phyloP scores from a whole-genome alignment of 306 rosid genomes.

The Cicer arietinum region DNA sequence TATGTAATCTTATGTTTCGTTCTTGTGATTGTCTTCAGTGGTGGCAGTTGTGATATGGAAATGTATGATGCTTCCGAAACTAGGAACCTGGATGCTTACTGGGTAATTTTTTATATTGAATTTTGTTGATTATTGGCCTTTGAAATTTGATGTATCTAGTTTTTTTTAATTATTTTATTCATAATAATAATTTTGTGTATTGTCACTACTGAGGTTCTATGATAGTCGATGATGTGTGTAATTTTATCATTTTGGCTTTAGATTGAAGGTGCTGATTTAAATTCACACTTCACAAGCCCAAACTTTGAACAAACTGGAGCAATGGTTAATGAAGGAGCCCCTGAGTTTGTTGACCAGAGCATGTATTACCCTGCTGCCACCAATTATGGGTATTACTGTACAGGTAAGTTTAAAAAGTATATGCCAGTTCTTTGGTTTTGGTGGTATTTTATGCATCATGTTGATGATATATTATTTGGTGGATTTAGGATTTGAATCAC shows the following conservation, averaged over 20 bases:
- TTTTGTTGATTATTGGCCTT: not conserved
- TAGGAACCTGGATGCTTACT: conserved; percentile 56
- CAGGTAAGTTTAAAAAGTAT: conserved; percentile 58
- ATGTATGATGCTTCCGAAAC: conserved; percentile 61
- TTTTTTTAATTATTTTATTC: conserved; percentile 6
- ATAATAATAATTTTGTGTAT: not conserved
- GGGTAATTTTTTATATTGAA: conserved; percentile 52
- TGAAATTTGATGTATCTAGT: not conserved
- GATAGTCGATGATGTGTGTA: conserved; percentile 25
- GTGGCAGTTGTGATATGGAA: conserved; percentile 75
- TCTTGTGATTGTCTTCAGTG: conserved; percentile 50
- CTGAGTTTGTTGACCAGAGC: conserved; percentile 89
- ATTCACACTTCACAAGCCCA: conserved; percentile 63
- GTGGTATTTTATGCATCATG: conserved; percentile 31
- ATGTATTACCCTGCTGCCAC: conserved; percentile 85
- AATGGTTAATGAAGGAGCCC: conserved; percentile 76
- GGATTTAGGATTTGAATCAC: conserved; percentile 80
- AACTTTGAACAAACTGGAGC: conserved; percentile 67
- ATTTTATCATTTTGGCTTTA: conserved; percentile 43
- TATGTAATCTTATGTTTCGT: conserved; percentile 41
- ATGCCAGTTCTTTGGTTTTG: conserved; percentile 3
- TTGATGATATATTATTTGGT: conserved; percentile 22
- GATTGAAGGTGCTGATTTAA: conserved; percentile 66
- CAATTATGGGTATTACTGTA: conserved; percentile 91
- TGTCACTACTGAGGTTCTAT: not conserved